Percentiles rank a stretch among this genome's conserved stretches.
Conservation (phyloP, 306 rosid species). For the Fragaria nilgerrensis region DNA sequence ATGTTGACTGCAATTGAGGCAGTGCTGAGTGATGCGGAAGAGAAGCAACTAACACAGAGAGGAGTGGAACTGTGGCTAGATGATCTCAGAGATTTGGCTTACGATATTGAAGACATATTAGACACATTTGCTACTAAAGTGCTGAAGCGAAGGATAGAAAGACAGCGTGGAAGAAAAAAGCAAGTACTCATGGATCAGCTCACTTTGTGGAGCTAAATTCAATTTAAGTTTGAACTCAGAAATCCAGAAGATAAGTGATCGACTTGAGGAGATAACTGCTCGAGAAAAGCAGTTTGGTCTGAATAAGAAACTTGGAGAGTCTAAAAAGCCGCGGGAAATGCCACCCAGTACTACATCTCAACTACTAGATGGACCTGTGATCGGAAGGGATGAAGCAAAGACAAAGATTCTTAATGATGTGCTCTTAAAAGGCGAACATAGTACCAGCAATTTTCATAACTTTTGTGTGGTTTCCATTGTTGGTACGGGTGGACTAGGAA, state of each 20-base stretch:
- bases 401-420: background rate
- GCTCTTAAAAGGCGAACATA: background rate
- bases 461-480: background rate
- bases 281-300: background rate
- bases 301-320: background rate
- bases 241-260: background rate
- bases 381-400: background rate
- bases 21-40: background rate
- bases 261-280: background rate
- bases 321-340: background rate
- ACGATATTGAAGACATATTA: background rate
- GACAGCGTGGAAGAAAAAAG: background rate
- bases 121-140: background rate
- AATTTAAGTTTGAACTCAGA: background rate
- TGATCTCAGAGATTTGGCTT: constrained; percentile 1
- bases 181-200: background rate
- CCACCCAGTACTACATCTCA: background rate
- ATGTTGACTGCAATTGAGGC: background rate
- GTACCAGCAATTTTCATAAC: background rate
- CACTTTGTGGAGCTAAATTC: background rate
- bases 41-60: background rate
- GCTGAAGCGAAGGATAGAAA: background rate
- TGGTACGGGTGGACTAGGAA: background rate
- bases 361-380: background rate
- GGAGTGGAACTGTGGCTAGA: background rate